phyloP scores from a whole-genome alignment of 2,329 filamentous ascomycete species.

The Pyrenochaeta sp. region DNA sequence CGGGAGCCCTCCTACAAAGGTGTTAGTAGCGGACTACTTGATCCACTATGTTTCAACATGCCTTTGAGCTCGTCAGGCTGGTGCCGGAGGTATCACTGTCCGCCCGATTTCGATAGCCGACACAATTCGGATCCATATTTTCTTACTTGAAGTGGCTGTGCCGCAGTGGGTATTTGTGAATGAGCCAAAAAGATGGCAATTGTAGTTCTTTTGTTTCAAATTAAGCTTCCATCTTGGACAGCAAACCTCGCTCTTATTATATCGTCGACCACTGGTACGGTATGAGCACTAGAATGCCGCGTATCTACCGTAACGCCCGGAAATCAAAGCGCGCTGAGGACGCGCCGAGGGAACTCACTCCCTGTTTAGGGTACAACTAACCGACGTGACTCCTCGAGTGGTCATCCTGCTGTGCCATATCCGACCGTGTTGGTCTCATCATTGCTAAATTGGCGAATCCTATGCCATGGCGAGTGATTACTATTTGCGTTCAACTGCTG shows the following conservation, averaged over 20 bases:
- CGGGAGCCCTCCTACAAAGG: not conserved
- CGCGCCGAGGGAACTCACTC: not conserved
- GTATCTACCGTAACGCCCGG: conserved; percentile 3
- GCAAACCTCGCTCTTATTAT: conserved; percentile 1
- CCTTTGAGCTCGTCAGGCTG: not conserved
- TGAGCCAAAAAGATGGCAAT: not conserved
- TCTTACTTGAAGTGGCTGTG: not conserved
- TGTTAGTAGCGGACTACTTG: conserved; percentile 1
- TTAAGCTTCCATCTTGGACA: not conserved
- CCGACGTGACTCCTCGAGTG: not conserved
- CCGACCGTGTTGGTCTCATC: conserved; percentile 3
- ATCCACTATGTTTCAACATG: not conserved
- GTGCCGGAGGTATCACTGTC: not conserved
- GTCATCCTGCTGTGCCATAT: conserved; percentile 1
- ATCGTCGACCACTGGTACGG: not conserved
- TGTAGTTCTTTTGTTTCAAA: not conserved
- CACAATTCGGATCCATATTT: not conserved
- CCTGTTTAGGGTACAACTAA: conserved; percentile 4
- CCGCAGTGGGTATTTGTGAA: not conserved
- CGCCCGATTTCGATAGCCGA: not conserved
- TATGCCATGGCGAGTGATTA: not conserved
- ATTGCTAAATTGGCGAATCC: not conserved
- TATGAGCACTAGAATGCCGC: not conserved
- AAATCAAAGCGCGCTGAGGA: conserved; percentile 6
- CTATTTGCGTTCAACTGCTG: not conserved